Evolutionary conservation across 176 grass and related monocot genomes (phyloP), one percentile per base, ranked within the genome.

Genomic region (Oropetium thomaeum): DNA sequence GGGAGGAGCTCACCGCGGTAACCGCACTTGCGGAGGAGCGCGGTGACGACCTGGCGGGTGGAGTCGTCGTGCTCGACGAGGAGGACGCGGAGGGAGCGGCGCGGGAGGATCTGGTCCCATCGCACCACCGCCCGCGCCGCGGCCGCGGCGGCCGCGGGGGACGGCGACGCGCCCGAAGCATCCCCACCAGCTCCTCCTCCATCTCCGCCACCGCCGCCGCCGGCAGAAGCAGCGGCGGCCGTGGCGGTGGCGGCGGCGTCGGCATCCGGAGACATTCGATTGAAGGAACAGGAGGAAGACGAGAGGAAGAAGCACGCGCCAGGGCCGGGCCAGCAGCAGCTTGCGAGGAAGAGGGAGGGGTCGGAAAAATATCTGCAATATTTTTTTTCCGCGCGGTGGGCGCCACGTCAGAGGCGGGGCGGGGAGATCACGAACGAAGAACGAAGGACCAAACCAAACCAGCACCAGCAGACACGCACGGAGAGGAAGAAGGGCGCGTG

Each of bases 21-120:
- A 2, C 87, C 86, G 87, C 89, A 95, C 87, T 99, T 99, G 32
- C 96, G 91, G 79, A 99, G 91, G 27, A 99, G 96, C 51, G 96
- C 91, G 68, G 89, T 85, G 75, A 99, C 91, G 68, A 99, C 84
- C 73, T 99, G 96, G 69, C 91, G 85, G 0, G 96, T 99, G 82
- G 89, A 92, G 83, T 92, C 87, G 77, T 95, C 96, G 68, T 95
- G 89, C 91, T 99, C 96, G 64, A 99, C 91, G 63, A 99, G 88
- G 69, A 99, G 91, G 10, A 99, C 89, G 30, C 84, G 88, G 31
- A 99, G 85, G 15, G 89, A 86, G 79, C 89, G 83, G 52, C 79
- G 84, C 13, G 96, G 91, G 37, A 99, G 89, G 83, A 99, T 85
- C 70, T 86, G 79, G 79, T 99, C 89, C 96, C 89, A 98, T 34